Conservation (phyloP, 345 rosid genomes). For the Linum lewisii region DNA sequence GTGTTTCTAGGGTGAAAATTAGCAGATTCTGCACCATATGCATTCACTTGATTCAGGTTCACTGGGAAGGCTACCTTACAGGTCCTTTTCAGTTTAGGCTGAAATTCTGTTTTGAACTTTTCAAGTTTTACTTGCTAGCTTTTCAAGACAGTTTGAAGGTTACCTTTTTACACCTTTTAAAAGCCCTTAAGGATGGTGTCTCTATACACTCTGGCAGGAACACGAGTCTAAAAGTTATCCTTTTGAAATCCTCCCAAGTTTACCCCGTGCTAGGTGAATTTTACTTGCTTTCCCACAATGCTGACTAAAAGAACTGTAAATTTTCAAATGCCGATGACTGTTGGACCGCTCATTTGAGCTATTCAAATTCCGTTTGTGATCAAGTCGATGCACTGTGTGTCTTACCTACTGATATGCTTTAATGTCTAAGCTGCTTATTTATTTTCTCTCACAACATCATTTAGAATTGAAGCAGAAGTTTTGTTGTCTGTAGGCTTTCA, state of each 20-base stretch:
- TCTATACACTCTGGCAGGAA: not conserved
- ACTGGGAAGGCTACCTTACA: not conserved
- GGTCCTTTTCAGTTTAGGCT: not conserved
- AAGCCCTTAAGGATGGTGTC: not conserved
- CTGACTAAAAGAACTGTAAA: too few relatives aligned
- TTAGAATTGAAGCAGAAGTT: slow-evolving; percentile 44
- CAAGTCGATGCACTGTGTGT: not conserved
- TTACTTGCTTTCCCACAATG: too few relatives aligned
- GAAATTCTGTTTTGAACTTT: too few relatives aligned
- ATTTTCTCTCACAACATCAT: slow-evolving; percentile 21
- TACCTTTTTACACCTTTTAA: too few relatives aligned
- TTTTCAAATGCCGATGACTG: too few relatives aligned
- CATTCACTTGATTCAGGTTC: not conserved
- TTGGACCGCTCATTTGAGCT: too few relatives aligned
- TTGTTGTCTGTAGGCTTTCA: slow-evolving; percentile 79
- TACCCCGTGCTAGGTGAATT: too few relatives aligned
- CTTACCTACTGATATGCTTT: not conserved
- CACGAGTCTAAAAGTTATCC: not conserved
- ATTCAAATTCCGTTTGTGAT: too few relatives aligned
- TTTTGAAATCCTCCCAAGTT: not conserved
- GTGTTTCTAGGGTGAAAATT: not conserved
- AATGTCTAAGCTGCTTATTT: not conserved
- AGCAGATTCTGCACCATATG: not conserved
- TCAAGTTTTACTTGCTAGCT: too few relatives aligned
- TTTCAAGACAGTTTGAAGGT: too few relatives aligned